phyloP scores from a whole-genome alignment of 768 basidiomycete genomes.

The Calocybe indica region DNA sequence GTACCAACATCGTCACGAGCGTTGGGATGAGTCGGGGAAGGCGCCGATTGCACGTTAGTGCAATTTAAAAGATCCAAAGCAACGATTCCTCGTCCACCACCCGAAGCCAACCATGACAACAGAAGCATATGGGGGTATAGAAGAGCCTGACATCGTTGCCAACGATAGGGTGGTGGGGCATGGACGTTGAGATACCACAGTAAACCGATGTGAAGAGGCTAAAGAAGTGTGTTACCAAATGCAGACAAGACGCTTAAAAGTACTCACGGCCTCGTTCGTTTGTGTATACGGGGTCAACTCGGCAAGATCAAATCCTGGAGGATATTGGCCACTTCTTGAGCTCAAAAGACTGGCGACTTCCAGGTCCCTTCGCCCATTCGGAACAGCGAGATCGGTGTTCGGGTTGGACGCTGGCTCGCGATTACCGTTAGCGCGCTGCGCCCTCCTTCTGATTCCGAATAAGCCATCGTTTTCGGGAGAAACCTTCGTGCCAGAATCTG shows the following conservation, averaged over 20 bases:
- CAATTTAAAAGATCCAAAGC: conserved; percentile 85
- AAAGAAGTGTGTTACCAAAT: conserved; percentile 11
- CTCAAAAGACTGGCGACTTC: conserved; percentile 25
- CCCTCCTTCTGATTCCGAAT: conserved; percentile 45
- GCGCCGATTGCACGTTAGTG: conserved; percentile 77
- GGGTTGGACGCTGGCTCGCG: conserved; percentile 22
- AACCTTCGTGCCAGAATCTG: conserved; percentile 29
- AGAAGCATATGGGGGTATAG: conserved; percentile 81
- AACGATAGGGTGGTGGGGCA: conserved; percentile 66
- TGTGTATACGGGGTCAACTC: conserved; percentile 44
- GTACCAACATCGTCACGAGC: conserved; percentile 86
- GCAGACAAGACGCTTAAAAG: conserved; percentile 2
- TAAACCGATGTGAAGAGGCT: conserved; percentile 84
- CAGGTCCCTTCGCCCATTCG: conserved; percentile 14
- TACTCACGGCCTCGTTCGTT: conserved; percentile 42
- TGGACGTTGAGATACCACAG: conserved; percentile 95
- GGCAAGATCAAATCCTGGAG: conserved; percentile 37
- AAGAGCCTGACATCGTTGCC: conserved; percentile 79
- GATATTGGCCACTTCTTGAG: conserved; percentile 24
- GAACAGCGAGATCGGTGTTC: conserved; percentile 15
- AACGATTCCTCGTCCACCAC: conserved; percentile 79
- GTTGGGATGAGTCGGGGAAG: conserved; percentile 73
- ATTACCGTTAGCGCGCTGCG: conserved; percentile 29
- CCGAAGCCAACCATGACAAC: conserved; percentile 82
- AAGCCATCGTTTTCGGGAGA: conserved; percentile 41